Percentiles rank a stretch among this genome's conserved stretches.
Conservation (phyloP, 768 basidiomycete species). For the Suillus subalutaceus region DNA sequence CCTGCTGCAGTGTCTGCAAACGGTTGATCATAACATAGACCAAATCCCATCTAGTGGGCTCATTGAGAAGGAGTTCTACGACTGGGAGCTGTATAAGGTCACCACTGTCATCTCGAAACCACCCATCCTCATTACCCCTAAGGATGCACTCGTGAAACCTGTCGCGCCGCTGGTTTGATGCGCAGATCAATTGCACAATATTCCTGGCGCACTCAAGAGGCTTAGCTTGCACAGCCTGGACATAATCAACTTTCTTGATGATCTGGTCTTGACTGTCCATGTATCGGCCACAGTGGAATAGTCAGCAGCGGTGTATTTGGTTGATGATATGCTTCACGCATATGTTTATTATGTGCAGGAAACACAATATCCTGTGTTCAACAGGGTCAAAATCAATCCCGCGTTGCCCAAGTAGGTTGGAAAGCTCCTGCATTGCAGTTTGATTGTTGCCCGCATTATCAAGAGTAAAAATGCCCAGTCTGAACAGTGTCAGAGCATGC, state of each 20-base stretch:
- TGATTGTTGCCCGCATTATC: constrained; percentile 12
- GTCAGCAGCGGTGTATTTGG: too few relatives aligned
- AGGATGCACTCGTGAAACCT: constrained; percentile 6
- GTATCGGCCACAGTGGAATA: too few relatives aligned
- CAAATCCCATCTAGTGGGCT: constrained; percentile 43
- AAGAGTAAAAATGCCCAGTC: constrained; percentile 1
- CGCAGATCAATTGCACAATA: too few relatives aligned
- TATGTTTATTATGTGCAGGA: constrained; percentile 23
- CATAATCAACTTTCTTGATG: too few relatives aligned
- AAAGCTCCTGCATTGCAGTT: constrained; percentile 3
- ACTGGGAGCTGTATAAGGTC: not conserved
- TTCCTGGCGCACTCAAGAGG: too few relatives aligned
- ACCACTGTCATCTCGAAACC: constrained; percentile 2
- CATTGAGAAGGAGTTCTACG: constrained; percentile 26
- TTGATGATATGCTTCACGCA: too few relatives aligned
- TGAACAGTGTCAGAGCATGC: not conserved
- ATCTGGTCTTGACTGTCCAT: too few relatives aligned
- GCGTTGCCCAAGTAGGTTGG: not conserved
- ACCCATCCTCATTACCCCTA: constrained; percentile 5
- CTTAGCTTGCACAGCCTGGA: too few relatives aligned
- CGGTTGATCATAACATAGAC: constrained; percentile 36
- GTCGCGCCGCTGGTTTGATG: too few relatives aligned
- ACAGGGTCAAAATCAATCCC: constrained; percentile 14
- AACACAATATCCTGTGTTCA: constrained; percentile 18
- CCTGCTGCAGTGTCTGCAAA: constrained; percentile 7